phyloP scores from a whole-genome alignment of 371 early-diverging fungal species.

The Lichtheimia hyalospora region DNA sequence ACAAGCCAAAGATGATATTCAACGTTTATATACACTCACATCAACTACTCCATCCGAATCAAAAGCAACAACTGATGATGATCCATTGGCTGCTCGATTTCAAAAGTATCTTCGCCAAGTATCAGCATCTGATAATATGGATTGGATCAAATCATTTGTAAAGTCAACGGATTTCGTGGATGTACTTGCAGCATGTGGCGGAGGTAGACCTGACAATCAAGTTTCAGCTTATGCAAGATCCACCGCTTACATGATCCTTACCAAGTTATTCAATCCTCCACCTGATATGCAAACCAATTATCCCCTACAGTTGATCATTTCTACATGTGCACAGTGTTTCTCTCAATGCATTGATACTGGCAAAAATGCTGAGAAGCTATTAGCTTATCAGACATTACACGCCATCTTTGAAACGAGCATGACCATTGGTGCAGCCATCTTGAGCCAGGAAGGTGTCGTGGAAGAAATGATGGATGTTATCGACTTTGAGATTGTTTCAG shows the following conservation, averaged over 20 bases:
- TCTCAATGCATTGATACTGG: slow-evolving; percentile 41
- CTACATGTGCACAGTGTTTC: slow-evolving; percentile 42
- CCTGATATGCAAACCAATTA: slow-evolving; percentile 24
- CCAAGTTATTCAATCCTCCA: slow-evolving; percentile 33
- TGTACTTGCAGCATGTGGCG: slow-evolving; percentile 37
- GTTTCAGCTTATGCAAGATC: slow-evolving; percentile 27
- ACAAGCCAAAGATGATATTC: slow-evolving; percentile 30
- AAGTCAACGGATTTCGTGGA: slow-evolving; percentile 30
- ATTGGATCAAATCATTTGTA: slow-evolving; percentile 23
- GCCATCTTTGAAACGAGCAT: slow-evolving; percentile 64
- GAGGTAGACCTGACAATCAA: background rate
- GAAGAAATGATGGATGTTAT: slow-evolving; percentile 71
- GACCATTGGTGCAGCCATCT: slow-evolving; percentile 60
- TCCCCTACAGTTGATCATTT: slow-evolving; percentile 34
- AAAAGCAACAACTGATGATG: background rate
- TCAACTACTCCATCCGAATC: background rate
- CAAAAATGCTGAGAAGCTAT: slow-evolving; percentile 36
- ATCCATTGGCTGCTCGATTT: slow-evolving; percentile 16
- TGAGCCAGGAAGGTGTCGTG: slow-evolving; percentile 64
- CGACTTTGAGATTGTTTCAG: slow-evolving; percentile 64
- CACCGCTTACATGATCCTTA: slow-evolving; percentile 40
- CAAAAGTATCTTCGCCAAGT: slow-evolving; percentile 19
- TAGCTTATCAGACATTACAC: slow-evolving; percentile 58
- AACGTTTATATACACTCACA: slow-evolving; percentile 10
- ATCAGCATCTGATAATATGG: slow-evolving; percentile 5